Evolutionary conservation across 139 green algal species (phyloP).

Genomic region (Chlorella sp.): DNA sequence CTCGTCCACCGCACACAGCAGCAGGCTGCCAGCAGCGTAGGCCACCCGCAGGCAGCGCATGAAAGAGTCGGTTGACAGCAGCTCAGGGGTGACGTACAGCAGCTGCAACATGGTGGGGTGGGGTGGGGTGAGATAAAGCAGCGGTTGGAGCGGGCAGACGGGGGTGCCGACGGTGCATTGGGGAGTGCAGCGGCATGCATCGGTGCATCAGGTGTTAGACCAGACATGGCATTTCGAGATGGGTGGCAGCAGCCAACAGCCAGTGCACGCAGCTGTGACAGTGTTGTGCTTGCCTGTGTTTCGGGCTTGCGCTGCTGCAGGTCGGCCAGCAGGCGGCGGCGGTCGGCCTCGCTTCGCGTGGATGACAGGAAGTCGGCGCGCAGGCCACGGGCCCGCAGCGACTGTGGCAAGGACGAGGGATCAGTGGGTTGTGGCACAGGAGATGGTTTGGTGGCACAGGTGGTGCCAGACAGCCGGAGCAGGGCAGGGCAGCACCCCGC

Average conservation of each 20-base stretch:
- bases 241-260: neutral
- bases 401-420: neutral
- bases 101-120: conserved; percentile 52
- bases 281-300: neutral
- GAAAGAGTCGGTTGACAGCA: conserved; percentile 47
- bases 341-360: neutral
- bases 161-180: no score
- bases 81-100: conserved; percentile 87
- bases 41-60: conserved; percentile 1
- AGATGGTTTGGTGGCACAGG: neutral
- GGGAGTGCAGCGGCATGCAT: no score
- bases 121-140: no score
- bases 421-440: neutral
- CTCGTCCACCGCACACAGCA: conserved; percentile 52
- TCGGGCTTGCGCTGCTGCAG: neutral
- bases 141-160: no score
- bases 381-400: conserved; percentile 1
- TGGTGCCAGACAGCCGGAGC: neutral
- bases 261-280: neutral
- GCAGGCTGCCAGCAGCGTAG: conserved; percentile 8
- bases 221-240: no score
- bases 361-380: conserved; percentile 17
- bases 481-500: neutral
- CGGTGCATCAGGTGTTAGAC: no score
- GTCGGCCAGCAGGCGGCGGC: conserved; percentile 2